phyloP scores from a whole-genome alignment of 441 rosid genomes.

The Dalechampia spathulata region DNA sequence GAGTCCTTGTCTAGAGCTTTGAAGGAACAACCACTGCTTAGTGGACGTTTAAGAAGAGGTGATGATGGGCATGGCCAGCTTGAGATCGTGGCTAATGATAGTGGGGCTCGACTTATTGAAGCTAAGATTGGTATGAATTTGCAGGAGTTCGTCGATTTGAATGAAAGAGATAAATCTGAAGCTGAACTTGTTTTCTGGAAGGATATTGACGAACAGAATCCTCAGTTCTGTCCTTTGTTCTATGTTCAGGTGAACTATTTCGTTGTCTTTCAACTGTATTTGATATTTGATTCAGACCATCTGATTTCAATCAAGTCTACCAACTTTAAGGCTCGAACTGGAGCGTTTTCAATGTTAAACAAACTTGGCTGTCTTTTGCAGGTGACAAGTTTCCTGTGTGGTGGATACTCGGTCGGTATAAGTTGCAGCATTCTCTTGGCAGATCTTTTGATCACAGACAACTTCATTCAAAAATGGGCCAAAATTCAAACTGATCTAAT shows the following conservation, averaged over 20 bases:
- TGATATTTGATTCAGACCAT: too few relatives aligned
- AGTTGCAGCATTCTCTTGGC: conserved; percentile 67
- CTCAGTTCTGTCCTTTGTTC: conserved; percentile 61
- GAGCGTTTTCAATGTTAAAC: too few relatives aligned
- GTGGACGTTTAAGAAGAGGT: conserved; percentile 43
- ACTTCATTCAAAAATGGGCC: conserved; percentile 53
- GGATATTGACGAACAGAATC: conserved; percentile 50
- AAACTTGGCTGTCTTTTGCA: conserved; percentile 9
- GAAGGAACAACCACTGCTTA: conserved; percentile 41
- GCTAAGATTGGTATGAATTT: conserved; percentile 34
- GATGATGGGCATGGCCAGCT: conserved; percentile 30
- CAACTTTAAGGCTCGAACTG: too few relatives aligned
- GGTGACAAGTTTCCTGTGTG: conserved; percentile 74
- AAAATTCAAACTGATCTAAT: conserved; percentile 35
- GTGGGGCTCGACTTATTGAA: conserved; percentile 61
- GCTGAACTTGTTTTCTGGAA: conserved; percentile 59
- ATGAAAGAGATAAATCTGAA: conserved; percentile 35
- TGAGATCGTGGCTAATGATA: conserved; percentile 64
- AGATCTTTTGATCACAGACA: conserved; percentile 35
- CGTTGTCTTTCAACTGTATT: not conserved
- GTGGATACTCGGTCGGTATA: conserved; percentile 77
- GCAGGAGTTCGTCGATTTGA: conserved; percentile 38
- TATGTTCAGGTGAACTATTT: conserved; percentile 45
- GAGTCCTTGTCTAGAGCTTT: conserved; percentile 55
- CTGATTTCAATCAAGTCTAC: too few relatives aligned